These are phyloP conservation scores for Boletellus ananiceps DNA, from an alignment of 768 basidiomycete genomes.

Conservation along the genomic window DNA sequence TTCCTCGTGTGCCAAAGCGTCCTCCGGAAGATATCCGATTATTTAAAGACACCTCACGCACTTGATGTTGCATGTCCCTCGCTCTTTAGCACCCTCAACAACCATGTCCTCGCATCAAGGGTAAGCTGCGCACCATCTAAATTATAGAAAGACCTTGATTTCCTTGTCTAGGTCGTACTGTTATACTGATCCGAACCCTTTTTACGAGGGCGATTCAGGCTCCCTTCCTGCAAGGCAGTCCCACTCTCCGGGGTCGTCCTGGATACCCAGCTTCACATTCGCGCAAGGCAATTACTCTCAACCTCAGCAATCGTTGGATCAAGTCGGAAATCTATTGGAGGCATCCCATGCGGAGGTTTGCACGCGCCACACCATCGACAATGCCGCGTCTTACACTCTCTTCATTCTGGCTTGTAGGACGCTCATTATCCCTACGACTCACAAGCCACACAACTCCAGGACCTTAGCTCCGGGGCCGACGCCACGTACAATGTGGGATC, in stretches of 20 bases:
- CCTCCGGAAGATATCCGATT: constrained; percentile 10
- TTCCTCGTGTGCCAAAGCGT: constrained; percentile 17
- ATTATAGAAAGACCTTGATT: constrained; percentile 1
- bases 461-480: background rate
- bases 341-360: constrained; percentile 6
- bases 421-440: background rate
- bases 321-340: background rate
- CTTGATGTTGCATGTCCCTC: constrained; percentile 4
- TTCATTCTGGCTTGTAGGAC: constrained; percentile 7
- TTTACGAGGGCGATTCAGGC: constrained; percentile 6
- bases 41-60: constrained; percentile 21
- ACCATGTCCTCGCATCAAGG: constrained; percentile 20
- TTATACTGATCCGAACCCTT: background rate
- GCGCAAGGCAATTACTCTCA: constrained; percentile 5
- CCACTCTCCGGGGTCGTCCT: background rate
- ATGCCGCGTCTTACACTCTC: background rate
- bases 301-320: background rate
- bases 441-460: background rate
- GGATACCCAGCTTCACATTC: background rate
- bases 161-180: constrained; percentile 3
- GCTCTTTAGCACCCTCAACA: constrained; percentile 1
- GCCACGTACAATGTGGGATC: constrained; percentile 10
- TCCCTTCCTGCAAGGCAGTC: constrained; percentile 1
- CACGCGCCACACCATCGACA: constrained; percentile 3
- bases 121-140: constrained; percentile 9